Conservation (phyloP, 805 yeast genomes). For the Zygosaccharomyces rouxii region DNA sequence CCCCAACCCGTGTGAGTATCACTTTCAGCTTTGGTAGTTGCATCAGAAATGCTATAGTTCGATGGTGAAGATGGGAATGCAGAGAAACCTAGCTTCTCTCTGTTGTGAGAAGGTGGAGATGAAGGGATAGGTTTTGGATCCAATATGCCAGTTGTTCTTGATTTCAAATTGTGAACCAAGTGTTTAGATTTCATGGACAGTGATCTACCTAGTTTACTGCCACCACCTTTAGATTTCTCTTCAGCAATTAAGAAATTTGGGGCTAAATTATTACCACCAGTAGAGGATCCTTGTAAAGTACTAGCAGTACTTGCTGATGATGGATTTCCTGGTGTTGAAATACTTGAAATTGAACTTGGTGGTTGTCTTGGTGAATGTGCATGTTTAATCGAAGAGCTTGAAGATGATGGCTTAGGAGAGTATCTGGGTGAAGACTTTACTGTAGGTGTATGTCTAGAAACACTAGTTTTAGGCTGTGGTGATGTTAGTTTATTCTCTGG, state of each 20-base stretch:
- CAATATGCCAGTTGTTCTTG: slow-evolving; percentile 16
- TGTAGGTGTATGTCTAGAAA: not conserved
- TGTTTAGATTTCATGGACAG: slow-evolving; percentile 34
- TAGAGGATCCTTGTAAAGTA: not conserved
- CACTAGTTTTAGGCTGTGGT: not conserved
- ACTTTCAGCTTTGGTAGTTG: slow-evolving; percentile 8
- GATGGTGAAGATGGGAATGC: slow-evolving; percentile 2
- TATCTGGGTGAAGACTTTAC: not conserved
- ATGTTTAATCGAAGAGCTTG: not conserved
- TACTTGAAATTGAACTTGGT: not conserved
- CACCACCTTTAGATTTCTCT: slow-evolving; percentile 13
- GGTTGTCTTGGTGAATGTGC: not conserved
- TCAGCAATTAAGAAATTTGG: not conserved
- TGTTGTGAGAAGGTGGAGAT: slow-evolving; percentile 8
- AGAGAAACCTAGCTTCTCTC: not conserved
- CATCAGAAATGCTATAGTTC: not conserved
- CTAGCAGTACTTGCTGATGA: not conserved
- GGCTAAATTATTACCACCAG: not conserved
- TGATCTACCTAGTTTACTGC: slow-evolving; percentile 29
- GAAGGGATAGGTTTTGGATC: slow-evolving; percentile 12
- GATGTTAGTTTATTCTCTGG: not conserved
- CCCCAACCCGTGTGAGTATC: slow-evolving; percentile 38
- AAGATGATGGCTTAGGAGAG: not conserved
- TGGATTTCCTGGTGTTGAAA: not conserved
- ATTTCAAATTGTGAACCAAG: slow-evolving; percentile 24